Conservation (phyloP, 2,329 filamentous ascomycete genomes). For the Epichloe bromicola region DNA sequence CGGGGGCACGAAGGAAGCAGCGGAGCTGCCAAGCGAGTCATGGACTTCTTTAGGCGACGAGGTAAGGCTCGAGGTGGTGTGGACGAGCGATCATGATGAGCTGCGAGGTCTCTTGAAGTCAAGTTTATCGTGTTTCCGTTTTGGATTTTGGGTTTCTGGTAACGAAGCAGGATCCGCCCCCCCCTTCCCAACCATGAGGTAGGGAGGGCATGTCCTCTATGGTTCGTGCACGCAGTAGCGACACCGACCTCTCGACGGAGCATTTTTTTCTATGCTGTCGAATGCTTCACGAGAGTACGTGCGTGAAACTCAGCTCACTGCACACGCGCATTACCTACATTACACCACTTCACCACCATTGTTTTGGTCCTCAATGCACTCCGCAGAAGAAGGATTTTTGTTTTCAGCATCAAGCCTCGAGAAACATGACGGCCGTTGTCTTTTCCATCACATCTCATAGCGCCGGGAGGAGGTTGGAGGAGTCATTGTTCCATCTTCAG, state of each 20-base stretch:
- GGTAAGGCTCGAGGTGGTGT: slow-evolving; percentile 59
- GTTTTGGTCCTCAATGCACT: neutral
- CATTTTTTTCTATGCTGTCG: neutral
- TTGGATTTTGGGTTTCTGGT: neutral
- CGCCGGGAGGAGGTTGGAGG: slow-evolving; percentile 3
- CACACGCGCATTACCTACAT: neutral
- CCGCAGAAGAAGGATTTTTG: neutral
- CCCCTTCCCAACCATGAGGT: neutral
- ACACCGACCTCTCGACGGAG: neutral
- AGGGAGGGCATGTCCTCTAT: neutral
- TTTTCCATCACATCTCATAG: neutral
- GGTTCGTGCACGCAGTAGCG: neutral
- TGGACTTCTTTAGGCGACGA: slow-evolving; percentile 93
- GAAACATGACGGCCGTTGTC: neutral
- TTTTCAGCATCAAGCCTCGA: slow-evolving; percentile 1
- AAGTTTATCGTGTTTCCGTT: neutral
- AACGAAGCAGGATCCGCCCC: neutral
- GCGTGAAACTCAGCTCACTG: neutral
- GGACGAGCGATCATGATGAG: slow-evolving; percentile 29
- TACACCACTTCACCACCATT: neutral
- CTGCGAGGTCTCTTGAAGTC: neutral
- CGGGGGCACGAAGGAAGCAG: slow-evolving; percentile 67
- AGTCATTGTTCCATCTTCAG: neutral
- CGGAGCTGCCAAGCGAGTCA: slow-evolving; percentile 79
- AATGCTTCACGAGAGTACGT: neutral